phyloP scores from a whole-genome alignment of 257 asterid genomes.

The Cinchona pubescens region DNA sequence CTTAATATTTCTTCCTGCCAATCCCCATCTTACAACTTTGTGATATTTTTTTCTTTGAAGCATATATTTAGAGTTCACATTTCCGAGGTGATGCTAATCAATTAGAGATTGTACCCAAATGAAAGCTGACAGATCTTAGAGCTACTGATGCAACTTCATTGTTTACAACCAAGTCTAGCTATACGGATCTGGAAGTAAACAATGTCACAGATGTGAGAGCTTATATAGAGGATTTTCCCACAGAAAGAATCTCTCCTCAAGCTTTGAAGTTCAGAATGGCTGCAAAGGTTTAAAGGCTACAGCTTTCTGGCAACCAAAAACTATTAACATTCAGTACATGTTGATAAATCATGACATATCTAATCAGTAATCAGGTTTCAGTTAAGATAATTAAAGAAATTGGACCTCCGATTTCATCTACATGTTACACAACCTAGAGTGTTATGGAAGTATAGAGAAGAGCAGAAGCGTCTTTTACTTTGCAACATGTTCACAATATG shows the following conservation, averaged over 20 bases:
- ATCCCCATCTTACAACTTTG: not conserved
- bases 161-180: not conserved
- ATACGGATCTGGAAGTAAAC: not conserved
- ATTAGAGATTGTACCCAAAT: not conserved
- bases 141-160: not conserved
- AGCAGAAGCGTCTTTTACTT: not conserved
- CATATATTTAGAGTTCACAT: not conserved
- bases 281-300: not conserved
- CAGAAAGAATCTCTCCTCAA: not conserved
- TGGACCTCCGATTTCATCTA: not conserved
- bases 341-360: not conserved
- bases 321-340: not conserved
- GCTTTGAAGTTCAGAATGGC: not conserved
- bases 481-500: not conserved
- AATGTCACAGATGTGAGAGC: not conserved
- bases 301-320: not conserved
- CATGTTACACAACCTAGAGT: not conserved
- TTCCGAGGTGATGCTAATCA: not conserved
- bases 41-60: not conserved
- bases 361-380: not conserved
- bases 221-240: not conserved
- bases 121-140: not conserved
- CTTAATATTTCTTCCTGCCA: not conserved
- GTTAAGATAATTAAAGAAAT: not conserved
- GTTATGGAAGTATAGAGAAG: not conserved